phyloP scores from a whole-genome alignment of 2,329 filamentous ascomycete genomes.

The Ustulina deusta region DNA sequence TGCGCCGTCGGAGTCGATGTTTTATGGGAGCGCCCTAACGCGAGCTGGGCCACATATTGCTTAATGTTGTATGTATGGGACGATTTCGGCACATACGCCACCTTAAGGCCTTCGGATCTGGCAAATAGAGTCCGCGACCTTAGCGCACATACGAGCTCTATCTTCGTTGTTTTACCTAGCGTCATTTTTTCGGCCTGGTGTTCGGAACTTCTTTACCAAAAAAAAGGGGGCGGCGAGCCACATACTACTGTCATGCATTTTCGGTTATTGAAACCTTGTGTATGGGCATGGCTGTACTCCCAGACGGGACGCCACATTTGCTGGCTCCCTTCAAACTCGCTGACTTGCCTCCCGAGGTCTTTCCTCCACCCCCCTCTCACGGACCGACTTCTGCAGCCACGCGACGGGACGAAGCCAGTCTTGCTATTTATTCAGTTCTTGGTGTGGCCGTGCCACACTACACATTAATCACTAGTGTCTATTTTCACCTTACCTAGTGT shows the following conservation, averaged over 20 bases:
- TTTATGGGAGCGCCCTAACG: too few species aligned
- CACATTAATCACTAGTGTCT: slow-evolving; percentile 46
- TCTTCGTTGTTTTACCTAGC: slow-evolving; percentile 34
- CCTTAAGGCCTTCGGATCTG: slow-evolving; percentile 31
- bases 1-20: neutral
- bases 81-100: slow-evolving; percentile 39
- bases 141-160: slow-evolving; percentile 39
- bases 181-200: slow-evolving; percentile 41
- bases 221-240: slow-evolving; percentile 41
- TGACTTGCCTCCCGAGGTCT: slow-evolving; percentile 15
- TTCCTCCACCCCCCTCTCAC: slow-evolving; percentile 2
- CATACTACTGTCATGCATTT: slow-evolving; percentile 46
- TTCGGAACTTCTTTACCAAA: slow-evolving; percentile 30
- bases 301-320: slow-evolving; percentile 44
- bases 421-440: slow-evolving; percentile 24
- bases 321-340: slow-evolving; percentile 22
- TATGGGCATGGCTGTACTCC: slow-evolving; percentile 26
- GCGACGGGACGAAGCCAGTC: slow-evolving; percentile 29
- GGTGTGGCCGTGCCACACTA: slow-evolving; percentile 32
- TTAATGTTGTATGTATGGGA: slow-evolving; percentile 35
- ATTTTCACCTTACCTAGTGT: slow-evolving; percentile 38
- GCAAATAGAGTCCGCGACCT: slow-evolving; percentile 27
- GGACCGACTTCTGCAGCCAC: slow-evolving; percentile 33
- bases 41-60: slow-evolving; percentile 18
- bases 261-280: slow-evolving; percentile 40